Base-by-base conservation (phyloP, 2,329 filamentous ascomycete genomes). In the Orbilia ellipsospora region DNA sequence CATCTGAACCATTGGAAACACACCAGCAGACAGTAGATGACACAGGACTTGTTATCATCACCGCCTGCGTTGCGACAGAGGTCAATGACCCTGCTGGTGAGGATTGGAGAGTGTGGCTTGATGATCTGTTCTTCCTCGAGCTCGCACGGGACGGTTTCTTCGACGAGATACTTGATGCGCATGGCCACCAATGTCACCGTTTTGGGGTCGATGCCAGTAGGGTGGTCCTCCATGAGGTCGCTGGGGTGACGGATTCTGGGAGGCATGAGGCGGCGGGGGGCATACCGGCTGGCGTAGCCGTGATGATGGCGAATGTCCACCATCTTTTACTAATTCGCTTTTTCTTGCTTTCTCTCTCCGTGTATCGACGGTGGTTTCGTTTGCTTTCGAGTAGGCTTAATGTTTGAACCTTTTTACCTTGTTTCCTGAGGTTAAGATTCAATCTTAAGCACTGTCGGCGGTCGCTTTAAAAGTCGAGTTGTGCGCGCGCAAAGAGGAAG, bases 141-240 rank as follows among this genome's bases (percentile, higher is more conserved):
- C 82, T 99, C 95, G 84, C 92, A 97, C 0, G 94, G 92, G 26
- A 99, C 88, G 66, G 93, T 90, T 81, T 93, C 88, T 83, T 97
- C 93, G 80, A 99, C 89, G 20, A 80, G 77, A 51, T 79, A 78
- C 80, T 94, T 96, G 78, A 99, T 86, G 69, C 93, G 92, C 15
- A 99, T 87, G 26, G 94, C 94, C 67, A 96, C 87, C 81, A 94
- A 94, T 76, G 94, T 97, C 77, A 97, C 94, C 80, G 95, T 90
- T 73, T 87, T 85, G 12, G 94, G 86, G 0, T 70, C 65, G 54
- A 61, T 55, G 26, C 61, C 61, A 2, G 55, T 48, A 5, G 69
- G 61, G 13, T 31, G 26, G 23, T 64, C 67, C 60, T 72, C 67
- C 59, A 72, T 48, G 28, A 51, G 51, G 54, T 64, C 20, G 15